Percentiles rank a stretch among this genome's conserved stretches.
Conservation (phyloP, 169 alveolate species). For the Plasmodium billcollinsi region DNA sequence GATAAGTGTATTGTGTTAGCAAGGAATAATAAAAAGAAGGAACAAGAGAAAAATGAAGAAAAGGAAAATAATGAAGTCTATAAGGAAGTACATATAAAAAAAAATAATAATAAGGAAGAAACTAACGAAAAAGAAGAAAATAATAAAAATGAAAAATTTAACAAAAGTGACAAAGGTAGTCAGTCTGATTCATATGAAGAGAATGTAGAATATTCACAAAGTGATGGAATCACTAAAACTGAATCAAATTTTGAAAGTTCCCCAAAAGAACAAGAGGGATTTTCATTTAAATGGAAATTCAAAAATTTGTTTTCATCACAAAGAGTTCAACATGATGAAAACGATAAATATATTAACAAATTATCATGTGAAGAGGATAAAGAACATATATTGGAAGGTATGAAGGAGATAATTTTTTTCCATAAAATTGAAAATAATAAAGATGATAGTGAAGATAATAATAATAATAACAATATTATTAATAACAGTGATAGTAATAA, state of each 20-base stretch:
- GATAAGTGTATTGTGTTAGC: too few relatives aligned
- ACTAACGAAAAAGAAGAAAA: neutral
- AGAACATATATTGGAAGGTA: neutral
- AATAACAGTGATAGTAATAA: neutral
- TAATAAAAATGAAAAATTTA: neutral
- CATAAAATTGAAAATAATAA: neutral
- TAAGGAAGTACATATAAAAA: neutral
- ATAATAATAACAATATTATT: too few relatives aligned
- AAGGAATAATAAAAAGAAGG: neutral
- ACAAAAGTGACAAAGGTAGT: neutral
- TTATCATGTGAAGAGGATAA: neutral
- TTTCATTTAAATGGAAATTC: constrained; percentile 30
- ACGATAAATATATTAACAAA: neutral
- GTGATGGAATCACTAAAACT: too few relatives aligned
- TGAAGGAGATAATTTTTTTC: neutral
- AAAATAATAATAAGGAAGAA: neutral
- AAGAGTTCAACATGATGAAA: neutral
- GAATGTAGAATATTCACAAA: too few relatives aligned
- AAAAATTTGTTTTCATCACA: constrained; percentile 37
- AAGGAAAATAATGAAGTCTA: neutral
- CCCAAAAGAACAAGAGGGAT: constrained; percentile 9
- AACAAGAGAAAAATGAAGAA: neutral
- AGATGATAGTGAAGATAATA: neutral
- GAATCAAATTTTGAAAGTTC: too few relatives aligned
- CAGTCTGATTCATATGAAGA: too few relatives aligned